phyloP scores from a whole-genome alignment of 148 eudicot species.

The Simmondsia chinensis region DNA sequence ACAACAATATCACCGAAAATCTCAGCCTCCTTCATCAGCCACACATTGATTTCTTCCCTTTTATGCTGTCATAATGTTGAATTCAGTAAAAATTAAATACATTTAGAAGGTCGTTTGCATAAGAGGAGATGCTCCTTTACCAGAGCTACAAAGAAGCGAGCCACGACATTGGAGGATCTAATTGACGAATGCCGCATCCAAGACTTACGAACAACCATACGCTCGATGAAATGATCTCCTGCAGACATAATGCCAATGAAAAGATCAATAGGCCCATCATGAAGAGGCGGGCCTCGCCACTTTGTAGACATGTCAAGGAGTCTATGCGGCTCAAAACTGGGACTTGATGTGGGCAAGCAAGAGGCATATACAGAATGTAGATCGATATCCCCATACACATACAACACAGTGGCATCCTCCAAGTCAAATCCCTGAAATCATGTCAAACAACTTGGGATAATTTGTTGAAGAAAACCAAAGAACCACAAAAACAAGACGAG shows the following conservation, averaged over 20 bases:
- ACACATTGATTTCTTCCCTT: conserved; percentile 50
- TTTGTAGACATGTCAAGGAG: conserved; percentile 56
- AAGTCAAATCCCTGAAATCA: conserved; percentile 68
- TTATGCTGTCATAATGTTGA: conserved; percentile 43
- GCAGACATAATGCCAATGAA: conserved; percentile 76
- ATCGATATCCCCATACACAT: conserved; percentile 55
- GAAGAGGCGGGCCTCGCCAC: conserved; percentile 70
- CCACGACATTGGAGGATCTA: conserved; percentile 38
- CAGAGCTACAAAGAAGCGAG: conserved; percentile 81
- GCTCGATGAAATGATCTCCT: conserved; percentile 79
- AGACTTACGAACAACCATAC: conserved; percentile 86
- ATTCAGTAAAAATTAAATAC: neutral
- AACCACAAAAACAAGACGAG: too few relatives aligned
- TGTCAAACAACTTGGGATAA: too few relatives aligned
- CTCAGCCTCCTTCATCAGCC: conserved; percentile 73
- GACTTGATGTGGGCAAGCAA: conserved; percentile 59
- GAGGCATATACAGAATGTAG: conserved; percentile 58
- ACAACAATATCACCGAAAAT: conserved; percentile 75
- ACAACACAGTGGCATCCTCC: conserved; percentile 64
- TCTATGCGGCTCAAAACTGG: conserved; percentile 50
- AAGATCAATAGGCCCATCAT: conserved; percentile 36
- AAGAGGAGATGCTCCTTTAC: too few relatives aligned
- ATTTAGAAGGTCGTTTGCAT: neutral
- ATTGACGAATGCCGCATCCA: conserved; percentile 73
- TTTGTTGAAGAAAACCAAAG: too few relatives aligned